Percentiles rank a stretch among this genome's conserved stretches.
Conservation (phyloP, 2,329 filamentous ascomycete species). For the Colletotrichum kahawae region DNA sequence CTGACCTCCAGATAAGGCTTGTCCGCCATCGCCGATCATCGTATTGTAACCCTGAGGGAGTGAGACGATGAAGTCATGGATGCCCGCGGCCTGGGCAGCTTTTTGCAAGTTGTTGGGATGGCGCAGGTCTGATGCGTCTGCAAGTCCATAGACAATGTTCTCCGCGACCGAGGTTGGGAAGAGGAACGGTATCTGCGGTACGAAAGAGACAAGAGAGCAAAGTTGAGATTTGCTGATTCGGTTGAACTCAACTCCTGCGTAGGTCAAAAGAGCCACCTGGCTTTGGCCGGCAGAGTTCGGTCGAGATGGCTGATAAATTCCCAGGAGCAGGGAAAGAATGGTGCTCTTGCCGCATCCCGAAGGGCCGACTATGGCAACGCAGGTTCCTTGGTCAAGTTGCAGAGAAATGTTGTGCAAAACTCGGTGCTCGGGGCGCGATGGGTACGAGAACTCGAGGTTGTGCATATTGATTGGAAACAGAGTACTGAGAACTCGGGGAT, state of each 20-base stretch:
- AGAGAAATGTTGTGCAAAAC: constrained; percentile 40
- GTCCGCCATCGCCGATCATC: constrained; percentile 76
- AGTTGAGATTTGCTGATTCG: constrained; percentile 65
- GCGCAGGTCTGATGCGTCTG: constrained; percentile 56
- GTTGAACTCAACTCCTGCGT: constrained; percentile 61
- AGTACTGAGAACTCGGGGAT: constrained; percentile 22
- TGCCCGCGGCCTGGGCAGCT: constrained; percentile 65
- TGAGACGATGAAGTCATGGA: constrained; percentile 78
- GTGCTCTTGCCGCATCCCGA: constrained; percentile 95
- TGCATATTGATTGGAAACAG: constrained; percentile 57
- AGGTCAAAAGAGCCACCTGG: constrained; percentile 50
- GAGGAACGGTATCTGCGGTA: constrained; percentile 74
- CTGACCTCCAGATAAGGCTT: constrained; percentile 79
- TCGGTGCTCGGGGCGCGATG: constrained; percentile 52
- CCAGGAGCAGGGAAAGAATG: constrained; percentile 74
- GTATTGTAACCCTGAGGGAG: constrained; percentile 68
- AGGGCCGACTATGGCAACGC: constrained; percentile 78
- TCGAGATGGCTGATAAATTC: constrained; percentile 62
- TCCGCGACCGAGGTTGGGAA: constrained; percentile 79
- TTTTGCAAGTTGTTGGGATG: constrained; percentile 46
- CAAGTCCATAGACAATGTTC: constrained; percentile 84
- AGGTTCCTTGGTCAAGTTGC: constrained; percentile 64
- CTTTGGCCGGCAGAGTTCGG: background rate
- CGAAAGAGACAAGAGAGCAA: constrained; percentile 67
- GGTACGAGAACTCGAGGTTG: constrained; percentile 74